Evolutionary conservation across 2,329 filamentous ascomycete genomes (phyloP).

Genomic region (Colletotrichum plurivorum): DNA sequence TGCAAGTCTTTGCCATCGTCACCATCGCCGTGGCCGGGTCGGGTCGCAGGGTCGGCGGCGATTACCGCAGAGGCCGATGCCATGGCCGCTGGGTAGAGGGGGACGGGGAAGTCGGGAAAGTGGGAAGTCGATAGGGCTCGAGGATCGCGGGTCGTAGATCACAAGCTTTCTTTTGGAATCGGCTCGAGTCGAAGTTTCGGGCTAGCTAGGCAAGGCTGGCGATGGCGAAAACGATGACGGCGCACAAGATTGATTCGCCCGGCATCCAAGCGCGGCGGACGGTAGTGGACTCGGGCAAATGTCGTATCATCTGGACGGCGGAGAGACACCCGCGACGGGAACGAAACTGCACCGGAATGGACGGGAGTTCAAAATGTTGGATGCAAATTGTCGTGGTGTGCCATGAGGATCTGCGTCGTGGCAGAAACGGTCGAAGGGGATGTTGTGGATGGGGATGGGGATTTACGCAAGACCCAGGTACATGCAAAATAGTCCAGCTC

Average conservation of each 20-base stretch:
- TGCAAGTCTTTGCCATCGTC: slow-evolving; percentile 65
- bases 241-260: slow-evolving; percentile 23
- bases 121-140: neutral
- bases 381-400: slow-evolving; percentile 32
- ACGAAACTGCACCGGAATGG: slow-evolving; percentile 5
- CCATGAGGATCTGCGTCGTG: slow-evolving; percentile 36
- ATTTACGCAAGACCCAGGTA: neutral
- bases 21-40: slow-evolving; percentile 45
- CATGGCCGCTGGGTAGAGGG: slow-evolving; percentile 29
- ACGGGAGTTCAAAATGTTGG: slow-evolving; percentile 9
- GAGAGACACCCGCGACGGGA: neutral
- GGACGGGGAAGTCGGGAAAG: neutral
- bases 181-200: neutral
- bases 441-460: neutral
- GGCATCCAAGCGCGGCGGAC: slow-evolving; percentile 37
- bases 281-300: slow-evolving; percentile 28
- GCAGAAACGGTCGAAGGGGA: neutral
- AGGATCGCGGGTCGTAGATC: slow-evolving; percentile 7
- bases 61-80: slow-evolving; percentile 20
- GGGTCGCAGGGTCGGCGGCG: slow-evolving; percentile 34
- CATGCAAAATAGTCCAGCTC: neutral
- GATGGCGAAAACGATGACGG: slow-evolving; percentile 31
- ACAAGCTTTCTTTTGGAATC: neutral
- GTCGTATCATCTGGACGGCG: slow-evolving; percentile 39
- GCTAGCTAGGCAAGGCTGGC: slow-evolving; percentile 32